Conservation (phyloP, 108 stramenopile genomes). For the Cyclotella atomus region DNA sequence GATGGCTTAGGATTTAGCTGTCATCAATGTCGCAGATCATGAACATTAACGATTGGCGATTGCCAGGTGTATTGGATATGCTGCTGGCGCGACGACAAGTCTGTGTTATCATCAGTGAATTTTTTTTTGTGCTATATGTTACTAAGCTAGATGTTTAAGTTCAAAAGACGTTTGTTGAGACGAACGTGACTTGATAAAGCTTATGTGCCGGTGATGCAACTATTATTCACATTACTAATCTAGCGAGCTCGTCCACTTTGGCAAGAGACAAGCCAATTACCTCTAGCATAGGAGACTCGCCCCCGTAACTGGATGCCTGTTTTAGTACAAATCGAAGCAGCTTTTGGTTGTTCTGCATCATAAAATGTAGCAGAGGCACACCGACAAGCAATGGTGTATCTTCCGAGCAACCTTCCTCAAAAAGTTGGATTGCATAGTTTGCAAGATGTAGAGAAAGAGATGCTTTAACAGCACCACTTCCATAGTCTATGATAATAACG, state of each 20-base stretch:
- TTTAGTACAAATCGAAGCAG: conserved; percentile 36
- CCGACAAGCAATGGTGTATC: not conserved
- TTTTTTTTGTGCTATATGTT: too few species aligned
- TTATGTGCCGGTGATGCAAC: too few species aligned
- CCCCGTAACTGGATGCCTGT: conserved; percentile 28
- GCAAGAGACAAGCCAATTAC: conserved; percentile 31
- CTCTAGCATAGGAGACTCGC: conserved; percentile 14
- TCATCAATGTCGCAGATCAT: too few species aligned
- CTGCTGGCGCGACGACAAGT: too few species aligned
- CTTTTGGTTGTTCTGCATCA: conserved; percentile 32
- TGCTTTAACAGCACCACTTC: conserved; percentile 23
- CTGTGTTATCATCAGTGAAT: too few species aligned
- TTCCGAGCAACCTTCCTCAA: not conserved
- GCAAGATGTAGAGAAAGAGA: conserved; percentile 23
- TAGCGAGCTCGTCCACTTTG: conserved; percentile 19
- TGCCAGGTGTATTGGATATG: too few species aligned
- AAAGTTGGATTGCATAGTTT: conserved; percentile 15
- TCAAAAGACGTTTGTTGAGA: too few species aligned
- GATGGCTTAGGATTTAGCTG: not conserved
- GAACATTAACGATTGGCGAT: too few species aligned
- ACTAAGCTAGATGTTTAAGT: too few species aligned
- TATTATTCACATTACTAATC: conserved; percentile 23
- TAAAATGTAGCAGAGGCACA: conserved; percentile 4
- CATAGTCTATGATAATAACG: conserved; percentile 40
- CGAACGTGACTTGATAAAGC: too few species aligned